Evolutionary conservation across 257 asterid genomes (phyloP), one percentile per base, ranked within the genome.

Genomic region (Sherardia arvensis): DNA sequence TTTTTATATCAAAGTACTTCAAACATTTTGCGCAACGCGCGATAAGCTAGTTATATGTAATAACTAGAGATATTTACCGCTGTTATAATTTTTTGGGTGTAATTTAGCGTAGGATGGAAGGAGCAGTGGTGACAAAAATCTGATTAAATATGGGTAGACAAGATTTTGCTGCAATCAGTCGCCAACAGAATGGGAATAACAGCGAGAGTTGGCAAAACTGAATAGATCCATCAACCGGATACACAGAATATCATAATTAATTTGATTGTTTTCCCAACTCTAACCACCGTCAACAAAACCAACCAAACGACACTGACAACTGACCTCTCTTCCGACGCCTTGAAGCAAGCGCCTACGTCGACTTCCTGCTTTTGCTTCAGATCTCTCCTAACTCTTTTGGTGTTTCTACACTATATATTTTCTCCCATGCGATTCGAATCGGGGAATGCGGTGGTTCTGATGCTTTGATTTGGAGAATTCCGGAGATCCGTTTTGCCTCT

Each of bases 331-430:
- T 51, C 68, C 60, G 71, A 66, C 71, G 33, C 29, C 82, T 76
- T 74, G 72, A 85, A 83, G 83, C 85, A 77, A 79, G 81, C 84
- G 83, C 72, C 82, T 86, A 79, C 87, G 82, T 77, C 63, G 73
- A 56, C 73, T 58, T 63, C 59, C 66, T 69, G 54, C 57, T 59
- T 38, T 78, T 74, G 79, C 82, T 77, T 80, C 79, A 78, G 85
- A 82, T 85, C 86, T 78, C 57, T 21, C 64, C 20, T 21, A 26
- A 34, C 69, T 47, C 54, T 66, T n/a, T n/a, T 38, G 47, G 2
- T 38, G 45, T 36, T 69, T 15, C 4, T 12, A 6, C 47, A 49
- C 20, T 12, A 3, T 38, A 21, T 18, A 61, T 18, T n/a, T n/a
- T 18, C 58, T 36, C 54, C 11, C 56, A 49, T 7, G 65, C 34